A percentile compares a stretch with the other conserved stretches of the same genome.
Conservation (phyloP, 2,329 filamentous ascomycete species). For the Hypoxylon sp. region DNA sequence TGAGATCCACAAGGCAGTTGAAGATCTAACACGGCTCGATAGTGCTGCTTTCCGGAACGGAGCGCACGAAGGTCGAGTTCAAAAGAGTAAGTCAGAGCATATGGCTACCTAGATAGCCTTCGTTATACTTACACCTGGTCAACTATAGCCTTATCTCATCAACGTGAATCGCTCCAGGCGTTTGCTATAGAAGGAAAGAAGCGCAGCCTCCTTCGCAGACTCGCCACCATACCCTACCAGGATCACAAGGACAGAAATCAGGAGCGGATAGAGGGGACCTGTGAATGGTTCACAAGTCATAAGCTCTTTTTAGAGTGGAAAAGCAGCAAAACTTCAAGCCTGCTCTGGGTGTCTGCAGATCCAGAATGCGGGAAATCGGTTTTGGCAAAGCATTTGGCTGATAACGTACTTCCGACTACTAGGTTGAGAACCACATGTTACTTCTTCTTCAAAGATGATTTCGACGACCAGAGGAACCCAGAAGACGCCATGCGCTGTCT, state of each 20-base stretch:
- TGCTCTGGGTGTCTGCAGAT: conserved; percentile 57
- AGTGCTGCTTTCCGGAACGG: background rate
- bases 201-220: background rate
- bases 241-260: conserved; percentile 51
- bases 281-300: conserved; percentile 43
- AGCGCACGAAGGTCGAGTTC: background rate
- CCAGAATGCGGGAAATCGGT: conserved; percentile 62
- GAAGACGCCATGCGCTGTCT: conserved; percentile 53
- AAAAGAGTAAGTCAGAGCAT: background rate
- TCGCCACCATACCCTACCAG: conserved; percentile 38
- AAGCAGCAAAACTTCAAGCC: conserved; percentile 7
- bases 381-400: conserved; percentile 55
- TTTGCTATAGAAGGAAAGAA: background rate
- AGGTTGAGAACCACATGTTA: conserved; percentile 52
- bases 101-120: background rate
- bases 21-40: background rate
- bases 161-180: background rate
- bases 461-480: conserved; percentile 53
- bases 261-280: conserved; percentile 46
- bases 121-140: background rate
- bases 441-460: conserved; percentile 61
- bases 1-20: background rate
- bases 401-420: conserved; percentile 46
- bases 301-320: conserved; percentile 41
- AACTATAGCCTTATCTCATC: background rate